Percentiles rank a stretch among this genome's conserved stretches.
Evolutionary conservation across 2,329 filamentous ascomycete species (phyloP).

Genomic region (Parasarocladium wereldwijsianum): DNA sequence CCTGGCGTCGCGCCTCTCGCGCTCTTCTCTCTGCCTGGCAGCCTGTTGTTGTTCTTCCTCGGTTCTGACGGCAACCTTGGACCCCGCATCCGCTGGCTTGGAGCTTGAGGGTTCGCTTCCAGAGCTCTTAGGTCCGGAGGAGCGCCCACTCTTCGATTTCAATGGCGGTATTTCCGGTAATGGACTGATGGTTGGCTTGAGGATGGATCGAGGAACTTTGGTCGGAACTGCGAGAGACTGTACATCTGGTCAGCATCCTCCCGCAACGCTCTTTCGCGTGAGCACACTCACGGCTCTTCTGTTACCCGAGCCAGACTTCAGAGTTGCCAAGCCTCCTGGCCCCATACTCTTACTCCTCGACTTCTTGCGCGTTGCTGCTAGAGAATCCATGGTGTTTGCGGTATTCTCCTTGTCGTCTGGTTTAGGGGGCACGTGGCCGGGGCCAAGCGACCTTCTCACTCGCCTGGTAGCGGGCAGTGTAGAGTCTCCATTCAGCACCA

Average conservation of each 20-base stretch:
- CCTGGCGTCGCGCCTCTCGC: constrained; percentile 69
- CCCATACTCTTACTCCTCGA: constrained; percentile 92
- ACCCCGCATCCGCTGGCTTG: constrained; percentile 17
- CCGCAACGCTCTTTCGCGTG: neutral
- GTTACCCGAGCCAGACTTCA: constrained; percentile 64
- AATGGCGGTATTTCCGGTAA: constrained; percentile 51
- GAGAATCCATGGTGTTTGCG: constrained; percentile 45
- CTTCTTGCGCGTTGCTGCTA: constrained; percentile 45
- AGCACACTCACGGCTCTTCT: constrained; percentile 52
- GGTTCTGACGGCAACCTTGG: constrained; percentile 49
- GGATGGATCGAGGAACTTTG: constrained; percentile 50
- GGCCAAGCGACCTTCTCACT: constrained; percentile 58
- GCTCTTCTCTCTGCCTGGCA: constrained; percentile 53
- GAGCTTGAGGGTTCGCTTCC: constrained; percentile 3
- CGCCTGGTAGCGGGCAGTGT: constrained; percentile 42
- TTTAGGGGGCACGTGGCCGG: constrained; percentile 35
- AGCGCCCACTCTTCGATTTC: constrained; percentile 21
- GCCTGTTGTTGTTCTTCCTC: constrained; percentile 60
- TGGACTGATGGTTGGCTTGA: constrained; percentile 64
- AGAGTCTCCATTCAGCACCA: constrained; percentile 20
- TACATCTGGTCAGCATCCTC: constrained; percentile 7
- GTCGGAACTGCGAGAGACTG: constrained; percentile 41
- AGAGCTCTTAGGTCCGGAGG: constrained; percentile 7
- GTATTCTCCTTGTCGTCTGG: constrained; percentile 64
- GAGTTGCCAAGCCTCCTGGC: constrained; percentile 72